phyloP scores from a whole-genome alignment of 768 basidiomycete genomes.

The Boletus patriciae region DNA sequence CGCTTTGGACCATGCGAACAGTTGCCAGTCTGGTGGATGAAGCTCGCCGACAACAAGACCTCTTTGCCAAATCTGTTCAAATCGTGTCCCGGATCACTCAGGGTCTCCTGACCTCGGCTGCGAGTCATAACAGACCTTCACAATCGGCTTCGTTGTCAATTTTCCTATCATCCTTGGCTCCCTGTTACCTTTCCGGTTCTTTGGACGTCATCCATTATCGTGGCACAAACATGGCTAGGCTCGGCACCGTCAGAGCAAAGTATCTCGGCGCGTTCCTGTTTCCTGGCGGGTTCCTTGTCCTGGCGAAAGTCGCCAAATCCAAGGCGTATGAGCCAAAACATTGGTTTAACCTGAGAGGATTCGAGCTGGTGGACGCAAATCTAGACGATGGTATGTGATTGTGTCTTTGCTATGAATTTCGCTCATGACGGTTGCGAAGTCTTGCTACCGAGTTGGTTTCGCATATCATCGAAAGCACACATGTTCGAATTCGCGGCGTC shows the following conservation, averaged over 20 bases:
- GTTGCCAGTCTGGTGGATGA: slow-evolving; percentile 81
- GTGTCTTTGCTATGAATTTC: background rate
- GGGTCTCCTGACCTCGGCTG: slow-evolving; percentile 30
- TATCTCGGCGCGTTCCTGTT: slow-evolving; percentile 93
- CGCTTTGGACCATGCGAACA: slow-evolving; percentile 68
- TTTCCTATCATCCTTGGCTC: slow-evolving; percentile 76
- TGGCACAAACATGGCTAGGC: slow-evolving; percentile 41
- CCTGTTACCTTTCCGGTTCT: slow-evolving; percentile 78
- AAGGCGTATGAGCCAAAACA: slow-evolving; percentile 83
- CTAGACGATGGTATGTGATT: slow-evolving; percentile 73
- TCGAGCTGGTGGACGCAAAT: slow-evolving; percentile 66
- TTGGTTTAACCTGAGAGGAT: slow-evolving; percentile 80
- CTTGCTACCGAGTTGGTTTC: slow-evolving; percentile 78
- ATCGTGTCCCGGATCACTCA: slow-evolving; percentile 65
- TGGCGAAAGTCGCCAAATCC: slow-evolving; percentile 83
- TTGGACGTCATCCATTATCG: slow-evolving; percentile 83
- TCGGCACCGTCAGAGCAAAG: slow-evolving; percentile 65
- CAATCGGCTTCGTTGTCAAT: slow-evolving; percentile 44
- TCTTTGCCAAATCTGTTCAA: slow-evolving; percentile 62
- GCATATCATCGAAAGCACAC: slow-evolving; percentile 65
- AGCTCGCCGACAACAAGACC: slow-evolving; percentile 67
- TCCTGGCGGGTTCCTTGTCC: slow-evolving; percentile 76
- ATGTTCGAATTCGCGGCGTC: slow-evolving; percentile 85
- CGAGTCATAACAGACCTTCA: slow-evolving; percentile 29
- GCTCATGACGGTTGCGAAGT: slow-evolving; percentile 43